Conservation (phyloP, 495 filamentous ascomycete genomes). For the Glutinoglossum americanum region DNA sequence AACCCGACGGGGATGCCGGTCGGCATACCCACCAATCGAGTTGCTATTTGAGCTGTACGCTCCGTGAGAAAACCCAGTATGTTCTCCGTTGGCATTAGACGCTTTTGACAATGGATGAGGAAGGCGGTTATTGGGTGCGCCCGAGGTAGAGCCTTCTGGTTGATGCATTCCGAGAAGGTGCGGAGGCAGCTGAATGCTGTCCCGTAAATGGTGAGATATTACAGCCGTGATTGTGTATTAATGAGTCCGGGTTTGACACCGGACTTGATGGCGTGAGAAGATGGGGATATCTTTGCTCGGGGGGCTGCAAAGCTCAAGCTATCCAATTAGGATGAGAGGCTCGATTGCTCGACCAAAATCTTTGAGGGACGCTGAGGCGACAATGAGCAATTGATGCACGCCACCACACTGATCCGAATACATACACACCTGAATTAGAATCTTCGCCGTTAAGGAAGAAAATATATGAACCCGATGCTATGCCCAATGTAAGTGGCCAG, state of each 20-base stretch:
- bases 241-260: not conserved
- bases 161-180: slow-evolving; percentile 79
- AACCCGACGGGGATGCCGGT: slow-evolving; percentile 58
- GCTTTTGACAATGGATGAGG: slow-evolving; percentile 46
- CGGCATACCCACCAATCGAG: slow-evolving; percentile 49
- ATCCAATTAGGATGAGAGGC: not conserved
- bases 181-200: slow-evolving; percentile 52
- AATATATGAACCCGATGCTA: not conserved
- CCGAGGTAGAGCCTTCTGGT: slow-evolving; percentile 30
- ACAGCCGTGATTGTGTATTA: slow-evolving; percentile 48
- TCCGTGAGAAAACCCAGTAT: slow-evolving; percentile 79
- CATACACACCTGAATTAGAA: not conserved
- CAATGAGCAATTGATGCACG: not conserved
- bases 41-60: slow-evolving; percentile 62
- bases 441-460: not conserved
- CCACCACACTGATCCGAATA: not conserved
- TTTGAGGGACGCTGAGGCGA: not conserved
- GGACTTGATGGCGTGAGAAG: not conserved
- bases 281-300: not conserved
- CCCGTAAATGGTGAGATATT: slow-evolving; percentile 42
- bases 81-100: slow-evolving; percentile 28
- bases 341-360: not conserved
- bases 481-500: not conserved
- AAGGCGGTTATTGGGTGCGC: slow-evolving; percentile 33
- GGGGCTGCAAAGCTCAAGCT: not conserved